Percentiles rank a stretch among this genome's conserved stretches.
Evolutionary conservation across 2,329 filamentous ascomycete genomes (phyloP).

Genomic region (Aspergillus udagawae): DNA sequence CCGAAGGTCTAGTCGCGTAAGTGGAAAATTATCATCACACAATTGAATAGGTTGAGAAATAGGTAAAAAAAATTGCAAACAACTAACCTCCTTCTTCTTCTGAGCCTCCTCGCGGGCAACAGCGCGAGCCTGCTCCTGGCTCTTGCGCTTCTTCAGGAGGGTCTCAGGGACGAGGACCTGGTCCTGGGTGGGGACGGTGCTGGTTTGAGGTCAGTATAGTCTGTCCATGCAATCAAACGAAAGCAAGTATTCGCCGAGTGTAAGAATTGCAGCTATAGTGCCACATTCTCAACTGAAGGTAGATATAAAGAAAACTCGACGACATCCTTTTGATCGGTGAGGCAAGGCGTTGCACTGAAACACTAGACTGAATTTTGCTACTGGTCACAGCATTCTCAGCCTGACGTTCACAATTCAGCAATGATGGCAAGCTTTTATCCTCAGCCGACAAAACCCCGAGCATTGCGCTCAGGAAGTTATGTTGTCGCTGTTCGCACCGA

Average conservation of each 20-base stretch:
- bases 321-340: constrained; percentile 77
- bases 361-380: constrained; percentile 11
- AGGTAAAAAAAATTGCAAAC: constrained; percentile 6
- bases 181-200: constrained; percentile 88
- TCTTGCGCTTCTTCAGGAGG: constrained; percentile 99
- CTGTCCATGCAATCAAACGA: constrained; percentile 63
- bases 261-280: constrained; percentile 87
- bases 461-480: constrained; percentile 50
- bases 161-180: constrained; percentile 98
- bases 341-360: constrained; percentile 30
- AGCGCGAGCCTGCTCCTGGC: constrained; percentile 97
- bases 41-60: constrained; percentile 31
- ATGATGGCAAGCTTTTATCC: constrained; percentile 39
- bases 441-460: constrained; percentile 75
- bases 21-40: constrained; percentile 84
- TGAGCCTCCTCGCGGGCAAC: constrained; percentile 73
- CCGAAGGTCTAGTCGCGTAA: constrained; percentile 79
- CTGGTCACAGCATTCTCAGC: constrained; percentile 26
- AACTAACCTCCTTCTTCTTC: constrained; percentile 86
- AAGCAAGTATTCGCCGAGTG: constrained; percentile 69
- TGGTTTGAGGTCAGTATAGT: constrained; percentile 70
- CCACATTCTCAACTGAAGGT: constrained; percentile 79
- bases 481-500: constrained; percentile 42
- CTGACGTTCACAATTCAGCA: constrained; percentile 20
- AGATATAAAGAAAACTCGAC: constrained; percentile 69